Conservation (phyloP, 768 basidiomycete genomes). For the Rhizopogon salebrosus region DNA sequence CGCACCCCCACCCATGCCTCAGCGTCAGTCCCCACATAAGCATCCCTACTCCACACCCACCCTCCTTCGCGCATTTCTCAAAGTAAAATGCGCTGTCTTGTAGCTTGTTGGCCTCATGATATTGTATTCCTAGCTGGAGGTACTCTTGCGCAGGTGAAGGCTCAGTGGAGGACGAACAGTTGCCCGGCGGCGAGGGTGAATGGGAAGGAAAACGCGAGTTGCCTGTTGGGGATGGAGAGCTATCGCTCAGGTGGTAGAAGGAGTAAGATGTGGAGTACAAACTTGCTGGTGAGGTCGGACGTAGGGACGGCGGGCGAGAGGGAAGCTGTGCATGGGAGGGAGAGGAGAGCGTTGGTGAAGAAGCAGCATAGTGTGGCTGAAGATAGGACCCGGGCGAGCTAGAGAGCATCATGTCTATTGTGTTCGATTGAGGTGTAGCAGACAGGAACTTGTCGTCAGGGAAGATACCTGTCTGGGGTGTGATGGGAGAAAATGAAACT, state of each 20-base stretch:
- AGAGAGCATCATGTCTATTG: neutral
- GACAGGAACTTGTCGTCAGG: neutral
- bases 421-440: neutral
- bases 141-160: conserved; percentile 54
- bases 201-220: conserved; percentile 6
- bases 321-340: conserved; percentile 13
- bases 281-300: conserved; percentile 34
- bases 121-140: conserved; percentile 70
- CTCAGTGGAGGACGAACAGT: conserved; percentile 14
- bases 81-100: conserved; percentile 67
- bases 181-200: conserved; percentile 14
- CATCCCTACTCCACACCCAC: conserved; percentile 88
- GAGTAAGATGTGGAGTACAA: conserved; percentile 60
- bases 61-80: conserved; percentile 70
- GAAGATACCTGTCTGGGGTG: conserved; percentile 18
- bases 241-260: conserved; percentile 53
- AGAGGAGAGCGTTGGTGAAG: conserved; percentile 12
- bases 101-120: conserved; percentile 71
- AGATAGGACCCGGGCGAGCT: conserved; percentile 2
- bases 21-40: conserved; percentile 86
- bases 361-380: conserved; percentile 12
- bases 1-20: conserved; percentile 85
- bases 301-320: conserved; percentile 31
- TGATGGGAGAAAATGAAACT: conserved; percentile 9
- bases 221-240: conserved; percentile 39